Base-by-base conservation (phyloP, 192 early-diverging fungal genomes). In the Gaertneriomyces semiglobifer region DNA sequence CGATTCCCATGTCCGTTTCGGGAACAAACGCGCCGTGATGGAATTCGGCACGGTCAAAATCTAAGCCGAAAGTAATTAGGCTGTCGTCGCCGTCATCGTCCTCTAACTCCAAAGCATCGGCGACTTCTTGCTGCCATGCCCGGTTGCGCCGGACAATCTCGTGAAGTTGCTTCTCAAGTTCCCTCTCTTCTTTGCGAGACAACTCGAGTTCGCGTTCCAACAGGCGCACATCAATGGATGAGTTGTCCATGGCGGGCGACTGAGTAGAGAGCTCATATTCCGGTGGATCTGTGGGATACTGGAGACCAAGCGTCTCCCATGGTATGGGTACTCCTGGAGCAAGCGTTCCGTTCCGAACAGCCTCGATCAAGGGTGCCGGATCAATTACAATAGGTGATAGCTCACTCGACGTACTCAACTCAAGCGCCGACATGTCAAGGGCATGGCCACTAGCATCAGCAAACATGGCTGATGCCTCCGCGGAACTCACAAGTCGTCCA, bases 291-390 rank as follows among this genome's bases (percentile, higher is more conserved):
- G 16, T 57, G n/a, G 58, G 66, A 1, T 58, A 56, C 18, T 46
- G 46, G n/a, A 64, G 51, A 8, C 62, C 63, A 59, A 71, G 44
- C 53, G 60, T 55, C 38, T 71, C 63, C 63, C 62, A 71, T 6
- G 62, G 70, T 44, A 66, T 61, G 11, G 62, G 70, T 48, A 67
- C 47, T 7, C 58, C 70, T n/a, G 63, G 47, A 19, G 44, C 44
- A 44, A 71, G 52, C 12, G n/a, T 20, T 12, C 70, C 70, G 39
- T 43, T 59, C 5, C 56, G 63, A 38, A 71, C 56, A 5, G 54
- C 70, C 7, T 57, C 63, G 9, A 66, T 43, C 9, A 71, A 44
- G 11, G 54, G 55, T 14, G 68, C 68, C 6, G 68, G 68, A 47
- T 70, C 45, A 42, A 70, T 63, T 14, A 63, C 54, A 40, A 68